Conservation (phyloP, 106 monocot genomes). For the Dendrobium officinale region DNA sequence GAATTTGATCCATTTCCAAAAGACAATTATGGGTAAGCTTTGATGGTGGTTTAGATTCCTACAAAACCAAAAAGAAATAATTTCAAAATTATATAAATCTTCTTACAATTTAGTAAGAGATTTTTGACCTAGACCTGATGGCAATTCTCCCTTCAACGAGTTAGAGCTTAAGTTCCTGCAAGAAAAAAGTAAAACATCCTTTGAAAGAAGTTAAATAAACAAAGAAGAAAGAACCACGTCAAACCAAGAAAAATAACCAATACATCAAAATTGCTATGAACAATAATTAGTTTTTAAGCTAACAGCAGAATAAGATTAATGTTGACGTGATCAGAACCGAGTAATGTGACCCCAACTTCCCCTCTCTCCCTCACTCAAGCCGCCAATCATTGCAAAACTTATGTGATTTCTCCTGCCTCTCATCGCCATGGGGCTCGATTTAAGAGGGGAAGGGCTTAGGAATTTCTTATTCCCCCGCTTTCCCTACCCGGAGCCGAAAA, state of each 20-base stretch:
- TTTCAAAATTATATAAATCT: conserved; percentile 2
- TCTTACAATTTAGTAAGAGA: conserved; percentile 76
- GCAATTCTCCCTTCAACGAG: conserved; percentile 69
- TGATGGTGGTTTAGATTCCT: not conserved
- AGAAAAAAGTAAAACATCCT: conserved; percentile 2
- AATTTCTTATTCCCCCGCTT: too few species aligned
- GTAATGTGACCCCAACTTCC: too few species aligned
- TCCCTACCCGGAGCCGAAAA: too few species aligned
- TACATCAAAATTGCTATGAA: not conserved
- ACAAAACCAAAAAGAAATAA: not conserved
- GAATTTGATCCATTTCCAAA: not conserved
- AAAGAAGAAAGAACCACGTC: not conserved
- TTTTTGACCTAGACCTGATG: conserved; percentile 52
- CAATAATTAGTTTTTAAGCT: not conserved
- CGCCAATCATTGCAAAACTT: too few species aligned
- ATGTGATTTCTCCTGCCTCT: too few species aligned
- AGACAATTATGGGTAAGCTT: not conserved
- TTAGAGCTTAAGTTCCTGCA: conserved; percentile 93
- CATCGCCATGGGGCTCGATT: too few species aligned
- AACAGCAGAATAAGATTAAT: not conserved
- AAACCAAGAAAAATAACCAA: not conserved
- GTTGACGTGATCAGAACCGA: too few species aligned
- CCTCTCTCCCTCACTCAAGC: too few species aligned
- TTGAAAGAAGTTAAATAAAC: not conserved
- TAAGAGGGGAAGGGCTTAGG: too few species aligned